Evolutionary conservation across 441 rosid species (phyloP).

Genomic region (Melastoma candidum): DNA sequence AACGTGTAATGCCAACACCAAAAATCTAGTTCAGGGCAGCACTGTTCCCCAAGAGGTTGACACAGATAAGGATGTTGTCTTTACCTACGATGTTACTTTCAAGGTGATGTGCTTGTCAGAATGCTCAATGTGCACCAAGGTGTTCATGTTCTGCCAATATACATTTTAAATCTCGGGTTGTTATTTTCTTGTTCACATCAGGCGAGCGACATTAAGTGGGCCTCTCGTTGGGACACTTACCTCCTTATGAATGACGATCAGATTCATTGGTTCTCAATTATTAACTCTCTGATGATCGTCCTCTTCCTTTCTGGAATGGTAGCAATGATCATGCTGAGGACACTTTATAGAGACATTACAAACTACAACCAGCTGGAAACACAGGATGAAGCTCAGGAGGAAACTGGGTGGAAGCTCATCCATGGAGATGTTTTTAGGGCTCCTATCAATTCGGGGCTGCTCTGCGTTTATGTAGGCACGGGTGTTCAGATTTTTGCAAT

Average conservation of each 20-base stretch:
- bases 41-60: slow-evolving; percentile 11
- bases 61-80: slow-evolving; percentile 3
- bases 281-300: slow-evolving; percentile 18
- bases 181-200: neutral
- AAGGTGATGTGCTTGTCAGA: neutral
- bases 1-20: slow-evolving; percentile 13
- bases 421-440: slow-evolving; percentile 20
- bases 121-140: neutral
- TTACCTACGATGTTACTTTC: slow-evolving; percentile 15
- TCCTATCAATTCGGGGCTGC: slow-evolving; percentile 11
- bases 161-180: neutral
- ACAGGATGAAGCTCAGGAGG: slow-evolving; percentile 17
- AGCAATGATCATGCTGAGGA: slow-evolving; percentile 20
- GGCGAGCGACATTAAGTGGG: slow-evolving; percentile 19
- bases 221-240: slow-evolving; percentile 18
- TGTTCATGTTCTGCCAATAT: neutral
- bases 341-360: slow-evolving; percentile 16
- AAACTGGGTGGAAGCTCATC: slow-evolving; percentile 18
- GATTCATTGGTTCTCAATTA: slow-evolving; percentile 17
- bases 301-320: slow-evolving; percentile 21
- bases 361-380: slow-evolving; percentile 18
- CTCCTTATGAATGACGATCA: slow-evolving; percentile 15
- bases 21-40: slow-evolving; percentile 2
- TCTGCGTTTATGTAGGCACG: slow-evolving; percentile 15
- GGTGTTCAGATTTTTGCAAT: slow-evolving; percentile 17